Base-by-base conservation (phyloP, 139 green algal genomes). In the Chlamydomonas sp. region DNA sequence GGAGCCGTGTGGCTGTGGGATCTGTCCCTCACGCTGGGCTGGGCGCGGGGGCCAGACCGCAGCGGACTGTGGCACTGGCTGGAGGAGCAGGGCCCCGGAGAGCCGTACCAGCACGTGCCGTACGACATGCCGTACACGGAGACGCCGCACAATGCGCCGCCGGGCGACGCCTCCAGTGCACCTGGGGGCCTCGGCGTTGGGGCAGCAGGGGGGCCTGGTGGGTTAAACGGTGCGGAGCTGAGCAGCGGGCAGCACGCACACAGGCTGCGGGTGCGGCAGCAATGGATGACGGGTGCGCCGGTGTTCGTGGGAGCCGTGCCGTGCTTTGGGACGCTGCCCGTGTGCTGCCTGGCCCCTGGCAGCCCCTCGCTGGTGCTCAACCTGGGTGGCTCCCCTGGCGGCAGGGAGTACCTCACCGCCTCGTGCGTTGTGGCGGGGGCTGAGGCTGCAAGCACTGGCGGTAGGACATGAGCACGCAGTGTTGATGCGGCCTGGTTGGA, bases 1-100 rank as follows among this genome's bases (percentile, higher is more conserved):
- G 78, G 78, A n/a, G 73, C 68, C 14, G 66, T 90, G 83, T 94
- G 86, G 86, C 6, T 88, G 18, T 94, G 90, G 78, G 91, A 94
- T 86, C 86, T 94, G 59, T 86, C 86, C 1, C 86, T 83, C 16
- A 16, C 63, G 0, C 71, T 94, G 63, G 91, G 91, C 66, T 94
- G 91, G 91, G 75, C 83, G 6, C 6, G 68, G 3, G 80, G 80
- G 1, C 69, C 69, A 6, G 91, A 93, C 12, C 78, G 88, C 78
- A 85, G 81, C 60, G 80, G 73, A 5, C 61, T 84, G 1, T 86
- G 80, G 68, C 69, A 78, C 60, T 79, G 5, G 1, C 49, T 78
- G 71, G 61, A 63, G 67, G 69, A 86, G 68, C 60, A 71, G 18
- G 80, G 68, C 18, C 79, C 79, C 7, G 12, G 31, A n/a, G 62